Base-by-base conservation (phyloP, 1,284 basidiomycete species). In the Trametes sp. region DNA sequence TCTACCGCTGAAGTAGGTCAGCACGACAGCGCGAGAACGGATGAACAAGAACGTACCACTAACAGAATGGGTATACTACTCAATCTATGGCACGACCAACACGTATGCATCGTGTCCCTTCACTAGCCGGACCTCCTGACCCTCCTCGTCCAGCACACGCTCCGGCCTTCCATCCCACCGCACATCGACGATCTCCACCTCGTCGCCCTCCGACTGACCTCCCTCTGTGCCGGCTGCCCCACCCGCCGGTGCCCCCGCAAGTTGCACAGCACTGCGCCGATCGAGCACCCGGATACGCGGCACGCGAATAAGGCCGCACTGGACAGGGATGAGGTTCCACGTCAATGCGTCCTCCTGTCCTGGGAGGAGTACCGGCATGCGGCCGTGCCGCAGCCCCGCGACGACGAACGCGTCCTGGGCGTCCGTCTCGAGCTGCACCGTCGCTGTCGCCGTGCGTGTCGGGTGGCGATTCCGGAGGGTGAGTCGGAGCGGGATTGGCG, bases 291-390 rank as follows among this genome's bases (percentile, higher is more conserved):
- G 82, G 62, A 93, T 80, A 36, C 77, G 76, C 13, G 91, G 90
- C 16, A 89, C 69, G 61, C 72, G 80, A 49, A 89, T 78, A 66
- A 84, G 79, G 51, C 91, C 90, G 73, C 89, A 92, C 64, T 91
- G 89, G 29, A 93, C 73, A 0, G 92, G 87, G 28, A 92, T 82
- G 28, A 93, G 70, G 35, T 82, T 83, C 88, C 91, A 93, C 4
- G 75, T 75, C 16, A 93, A 57, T 54, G 75, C 80, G 66, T 87
- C 86, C 72, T 93, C 90, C 19, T 80, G 78, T 10, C 88, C 88
- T 1, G 93, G 89, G 33, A 93, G 77, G 26, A 95, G 76, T 41
- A 89, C 77, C 1, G 91, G 87, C 11, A 92, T 66, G 11, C 87
- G 83, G 4, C 85, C 86, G 59, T 78, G 85, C 51, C 89, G 81